Evolutionary conservation across 164 flowering plant species (phyloP).

Genomic region (Stephania cephalantha): DNA sequence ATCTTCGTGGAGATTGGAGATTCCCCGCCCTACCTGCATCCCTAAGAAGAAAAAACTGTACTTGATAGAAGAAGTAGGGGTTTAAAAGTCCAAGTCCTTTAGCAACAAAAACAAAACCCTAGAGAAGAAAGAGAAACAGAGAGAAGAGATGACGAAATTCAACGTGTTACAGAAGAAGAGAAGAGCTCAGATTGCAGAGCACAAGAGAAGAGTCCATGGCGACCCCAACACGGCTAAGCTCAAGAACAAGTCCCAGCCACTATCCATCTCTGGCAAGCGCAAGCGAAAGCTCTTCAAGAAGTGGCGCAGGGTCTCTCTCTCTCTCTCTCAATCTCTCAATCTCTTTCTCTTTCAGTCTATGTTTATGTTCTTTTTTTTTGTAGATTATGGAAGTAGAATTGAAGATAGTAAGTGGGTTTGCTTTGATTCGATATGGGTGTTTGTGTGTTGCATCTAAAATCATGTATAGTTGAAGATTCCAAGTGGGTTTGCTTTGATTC

Average conservation of each 20-base stretch:
- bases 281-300: conserved; percentile 77
- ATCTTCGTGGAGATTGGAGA: too few species aligned
- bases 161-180: conserved; percentile 69
- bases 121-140: background rate
- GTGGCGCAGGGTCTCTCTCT: conserved; percentile 56
- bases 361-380: conserved; percentile 3
- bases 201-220: conserved; percentile 57
- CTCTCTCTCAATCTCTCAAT: background rate
- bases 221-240: conserved; percentile 71
- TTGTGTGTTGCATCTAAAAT: too few species aligned
- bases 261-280: conserved; percentile 79
- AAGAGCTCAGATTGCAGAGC: conserved; percentile 39
- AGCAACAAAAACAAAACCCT: background rate
- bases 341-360: background rate
- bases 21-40: too few species aligned
- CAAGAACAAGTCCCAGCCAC: conserved; percentile 41
- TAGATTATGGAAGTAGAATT: background rate
- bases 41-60: too few species aligned
- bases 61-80: too few species aligned
- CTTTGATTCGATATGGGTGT: background rate
- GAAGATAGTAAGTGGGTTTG: background rate
- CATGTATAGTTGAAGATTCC: too few species aligned
- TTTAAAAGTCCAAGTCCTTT: too few species aligned
- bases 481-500: conserved; percentile 1
- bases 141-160: conserved; percentile 56